Conservation (phyloP, 2,329 filamentous ascomycete species). For the Colletotrichum sublineola region DNA sequence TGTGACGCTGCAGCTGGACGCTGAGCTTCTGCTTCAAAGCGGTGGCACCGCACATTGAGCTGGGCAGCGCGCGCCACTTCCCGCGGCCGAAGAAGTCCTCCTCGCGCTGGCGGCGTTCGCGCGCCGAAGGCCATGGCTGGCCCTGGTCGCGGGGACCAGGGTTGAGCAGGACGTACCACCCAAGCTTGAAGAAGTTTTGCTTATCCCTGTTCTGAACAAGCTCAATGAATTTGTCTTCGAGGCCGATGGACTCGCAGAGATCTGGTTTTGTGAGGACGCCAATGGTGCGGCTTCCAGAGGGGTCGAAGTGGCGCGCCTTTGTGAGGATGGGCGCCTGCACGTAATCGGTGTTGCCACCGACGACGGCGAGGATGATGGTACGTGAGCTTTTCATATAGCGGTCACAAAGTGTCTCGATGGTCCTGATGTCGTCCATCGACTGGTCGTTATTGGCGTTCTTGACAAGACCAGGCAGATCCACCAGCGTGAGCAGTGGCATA, state of each 20-base stretch:
- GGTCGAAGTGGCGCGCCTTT: constrained; percentile 65
- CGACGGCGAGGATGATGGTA: constrained; percentile 68
- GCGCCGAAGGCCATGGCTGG: constrained; percentile 58
- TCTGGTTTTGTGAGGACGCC: constrained; percentile 67
- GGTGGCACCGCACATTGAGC: constrained; percentile 61
- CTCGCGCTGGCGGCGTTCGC: constrained; percentile 59
- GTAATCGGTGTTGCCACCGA: constrained; percentile 68
- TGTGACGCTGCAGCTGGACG: constrained; percentile 64
- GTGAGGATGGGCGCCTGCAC: constrained; percentile 65
- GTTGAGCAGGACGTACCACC: constrained; percentile 66
- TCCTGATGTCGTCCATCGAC: constrained; percentile 64
- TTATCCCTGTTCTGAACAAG: constrained; percentile 64
- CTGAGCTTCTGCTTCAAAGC: constrained; percentile 64
- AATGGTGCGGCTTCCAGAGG: constrained; percentile 62
- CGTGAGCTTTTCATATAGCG: constrained; percentile 68
- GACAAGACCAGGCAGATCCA: constrained; percentile 72
- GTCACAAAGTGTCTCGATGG: constrained; percentile 65
- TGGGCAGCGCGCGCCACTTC: constrained; percentile 63
- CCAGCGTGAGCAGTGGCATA: constrained; percentile 70
- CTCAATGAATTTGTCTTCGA: constrained; percentile 68
- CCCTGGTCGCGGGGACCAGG: constrained; percentile 59
- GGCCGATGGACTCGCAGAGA: constrained; percentile 65
- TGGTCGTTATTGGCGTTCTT: constrained; percentile 66
- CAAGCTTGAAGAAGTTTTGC: constrained; percentile 64
- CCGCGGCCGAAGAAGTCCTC: constrained; percentile 63